phyloP scores from a whole-genome alignment of 495 filamentous ascomycete species.

The Penicillium tannophilum region DNA sequence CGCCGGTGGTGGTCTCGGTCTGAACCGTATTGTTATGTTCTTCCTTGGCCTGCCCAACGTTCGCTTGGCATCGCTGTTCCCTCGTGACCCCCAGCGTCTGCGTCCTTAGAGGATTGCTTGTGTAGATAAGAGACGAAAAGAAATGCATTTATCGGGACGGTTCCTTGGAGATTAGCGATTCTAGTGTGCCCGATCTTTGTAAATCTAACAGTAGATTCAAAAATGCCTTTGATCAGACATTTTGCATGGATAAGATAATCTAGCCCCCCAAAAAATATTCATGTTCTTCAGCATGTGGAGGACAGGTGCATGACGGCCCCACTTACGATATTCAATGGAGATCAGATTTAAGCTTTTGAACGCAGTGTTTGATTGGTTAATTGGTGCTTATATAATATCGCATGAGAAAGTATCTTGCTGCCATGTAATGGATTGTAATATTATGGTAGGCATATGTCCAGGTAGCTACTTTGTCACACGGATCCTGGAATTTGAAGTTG shows the following conservation, averaged over 20 bases:
- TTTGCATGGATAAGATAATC: neutral
- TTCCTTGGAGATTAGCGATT: neutral
- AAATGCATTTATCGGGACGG: constrained; percentile 20
- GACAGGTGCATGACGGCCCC: no score
- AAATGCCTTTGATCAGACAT: neutral
- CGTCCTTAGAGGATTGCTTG: constrained; percentile 53
- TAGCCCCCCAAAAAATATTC: no score
- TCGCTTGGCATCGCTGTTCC: constrained; percentile 75
- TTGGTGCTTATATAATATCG: no score
- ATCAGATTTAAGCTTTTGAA: neutral
- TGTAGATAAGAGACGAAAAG: constrained; percentile 21
- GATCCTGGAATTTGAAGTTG: no score
- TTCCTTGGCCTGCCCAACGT: constrained; percentile 84
- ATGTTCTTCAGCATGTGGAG: no score
- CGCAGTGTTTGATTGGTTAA: neutral
- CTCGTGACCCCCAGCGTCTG: constrained; percentile 82
- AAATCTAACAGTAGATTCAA: no score
- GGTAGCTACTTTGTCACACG: no score
- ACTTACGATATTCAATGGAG: neutral
- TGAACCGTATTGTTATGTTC: constrained; percentile 89
- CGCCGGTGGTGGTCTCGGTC: constrained; percentile 81
- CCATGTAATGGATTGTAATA: no score
- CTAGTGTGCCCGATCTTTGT: no score
- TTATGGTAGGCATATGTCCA: no score
- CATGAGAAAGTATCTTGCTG: no score